Base-by-base conservation (phyloP, 2,329 filamentous ascomycete genomes). In the Calonectria pseudoreteaudii region DNA sequence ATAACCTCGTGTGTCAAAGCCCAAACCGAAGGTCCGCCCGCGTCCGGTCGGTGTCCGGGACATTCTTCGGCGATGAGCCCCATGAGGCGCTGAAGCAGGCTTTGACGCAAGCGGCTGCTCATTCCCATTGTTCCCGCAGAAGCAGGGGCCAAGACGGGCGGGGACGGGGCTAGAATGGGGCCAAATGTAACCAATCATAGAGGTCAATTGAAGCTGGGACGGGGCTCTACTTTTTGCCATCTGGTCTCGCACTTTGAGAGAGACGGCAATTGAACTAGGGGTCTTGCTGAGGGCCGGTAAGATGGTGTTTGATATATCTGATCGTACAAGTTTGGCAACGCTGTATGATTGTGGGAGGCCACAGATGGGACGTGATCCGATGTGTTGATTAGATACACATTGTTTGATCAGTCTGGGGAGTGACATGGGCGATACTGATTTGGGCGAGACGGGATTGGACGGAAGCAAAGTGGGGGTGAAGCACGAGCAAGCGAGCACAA, bases 1-100 rank as follows among this genome's bases (percentile, higher is more conserved):
- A 67, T 72, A 44, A 18, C 20, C 60, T 41, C 75, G 80, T 77
- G 76, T 75, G 66, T 78, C 75, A 72, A 77, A 67, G 62, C 31
- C 68, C 72, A 71, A 79, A 76, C 78, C 78, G 78, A 80, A 79
- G 71, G 71, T 72, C 74, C 74, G 78, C 72, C 68, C 74, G 64
- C 44, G 71, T 80, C 78, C 78, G 78, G 78, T 80, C 78, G 78
- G 78, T 80, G 72, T 79, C 78, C 78, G 78, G 78, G 77, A 71
- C 70, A 68, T 62, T 75, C 50, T 67, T 80, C 78, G 77, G 78
- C 73, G 76, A 78, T 80, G 78, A 72, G 68, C 47, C 68, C 52
- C 70, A 70, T n/a, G 50, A 70, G 66, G 64, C 36, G 66, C 62
- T 73, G 77, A 67, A 65, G 52, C 60, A 72, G 58, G 44, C 66